Conservation (phyloP, 2,329 filamentous ascomycete species). For the Aspergillus puulaauensis region DNA sequence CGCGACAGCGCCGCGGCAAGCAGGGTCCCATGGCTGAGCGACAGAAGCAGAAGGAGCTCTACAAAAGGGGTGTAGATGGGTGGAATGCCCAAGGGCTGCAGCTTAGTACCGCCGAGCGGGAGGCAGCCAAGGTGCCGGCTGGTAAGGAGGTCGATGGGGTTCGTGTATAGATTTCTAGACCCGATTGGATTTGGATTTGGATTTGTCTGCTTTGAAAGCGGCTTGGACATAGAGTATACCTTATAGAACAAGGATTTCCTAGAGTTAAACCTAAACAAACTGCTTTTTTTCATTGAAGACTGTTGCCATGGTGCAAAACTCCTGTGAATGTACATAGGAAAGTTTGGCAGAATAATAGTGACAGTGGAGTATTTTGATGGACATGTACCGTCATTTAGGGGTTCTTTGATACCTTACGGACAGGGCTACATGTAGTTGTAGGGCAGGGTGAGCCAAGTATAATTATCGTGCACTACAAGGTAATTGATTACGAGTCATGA, state of each 20-base stretch:
- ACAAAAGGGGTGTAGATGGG: conserved; percentile 38
- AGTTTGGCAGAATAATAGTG: not conserved
- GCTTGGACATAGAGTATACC: not conserved
- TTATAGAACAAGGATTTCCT: not conserved
- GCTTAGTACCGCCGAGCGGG: conserved; percentile 35
- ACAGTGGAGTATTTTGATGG: not conserved
- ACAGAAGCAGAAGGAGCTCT: conserved; percentile 39
- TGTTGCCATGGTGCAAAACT: not conserved
- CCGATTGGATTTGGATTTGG: not conserved
- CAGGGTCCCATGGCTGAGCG: conserved; percentile 31
- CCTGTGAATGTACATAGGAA: not conserved
- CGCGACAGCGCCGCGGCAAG: conserved; percentile 42
- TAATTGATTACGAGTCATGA: too few species aligned
- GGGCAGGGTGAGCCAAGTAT: too few species aligned
- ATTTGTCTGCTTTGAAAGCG: not conserved
- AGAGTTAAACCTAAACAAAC: not conserved
- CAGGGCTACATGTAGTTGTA: too few species aligned
- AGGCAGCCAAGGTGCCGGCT: conserved; percentile 32
- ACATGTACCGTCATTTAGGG: not conserved
- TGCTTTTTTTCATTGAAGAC: not conserved
- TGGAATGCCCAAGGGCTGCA: conserved; percentile 46
- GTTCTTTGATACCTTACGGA: not conserved
- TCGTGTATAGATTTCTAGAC: conserved; percentile 16
- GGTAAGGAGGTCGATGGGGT: conserved; percentile 34
- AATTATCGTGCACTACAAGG: too few species aligned